Conservation (phyloP, 345 rosid species). For the Ricinus communis region DNA sequence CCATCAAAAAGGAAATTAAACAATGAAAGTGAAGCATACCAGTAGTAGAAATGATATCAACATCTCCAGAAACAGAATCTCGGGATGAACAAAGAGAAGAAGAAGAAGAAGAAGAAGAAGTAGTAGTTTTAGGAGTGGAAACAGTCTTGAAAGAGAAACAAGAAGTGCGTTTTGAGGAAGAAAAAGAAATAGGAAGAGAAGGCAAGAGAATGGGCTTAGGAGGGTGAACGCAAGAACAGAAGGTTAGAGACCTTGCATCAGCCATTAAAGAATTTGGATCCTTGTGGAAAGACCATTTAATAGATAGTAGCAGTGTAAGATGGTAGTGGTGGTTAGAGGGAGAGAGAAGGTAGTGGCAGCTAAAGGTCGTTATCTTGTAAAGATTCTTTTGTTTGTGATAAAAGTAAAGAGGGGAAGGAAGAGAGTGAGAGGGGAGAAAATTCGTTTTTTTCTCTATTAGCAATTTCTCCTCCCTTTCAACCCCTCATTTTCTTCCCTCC, state of each 20-base stretch:
- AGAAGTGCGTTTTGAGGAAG: neutral
- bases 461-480: too few relatives aligned
- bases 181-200: slow-evolving; percentile 21
- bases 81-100: slow-evolving; percentile 22
- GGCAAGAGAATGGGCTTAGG: slow-evolving; percentile 15
- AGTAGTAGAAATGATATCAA: slow-evolving; percentile 36
- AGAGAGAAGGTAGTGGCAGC: too few relatives aligned
- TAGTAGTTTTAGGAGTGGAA: slow-evolving; percentile 17
- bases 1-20: neutral
- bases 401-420: too few relatives aligned
- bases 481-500: too few relatives aligned
- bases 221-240: slow-evolving; percentile 24
- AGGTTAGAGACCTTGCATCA: neutral
- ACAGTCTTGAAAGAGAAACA: slow-evolving; percentile 1
- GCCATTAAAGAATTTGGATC: neutral
- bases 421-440: too few relatives aligned
- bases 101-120: slow-evolving; percentile 25
- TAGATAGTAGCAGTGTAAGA: too few relatives aligned
- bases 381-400: too few relatives aligned
- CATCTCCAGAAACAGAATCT: slow-evolving; percentile 23
- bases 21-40: slow-evolving; percentile 30
- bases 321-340: too few relatives aligned
- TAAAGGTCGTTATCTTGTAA: too few relatives aligned
- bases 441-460: too few relatives aligned
- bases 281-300: too few relatives aligned